Percentiles rank a stretch among this genome's conserved stretches.
phyloP scores from a whole-genome alignment of 352 stramenopile species.

The Halophytophthora polymorphica region DNA sequence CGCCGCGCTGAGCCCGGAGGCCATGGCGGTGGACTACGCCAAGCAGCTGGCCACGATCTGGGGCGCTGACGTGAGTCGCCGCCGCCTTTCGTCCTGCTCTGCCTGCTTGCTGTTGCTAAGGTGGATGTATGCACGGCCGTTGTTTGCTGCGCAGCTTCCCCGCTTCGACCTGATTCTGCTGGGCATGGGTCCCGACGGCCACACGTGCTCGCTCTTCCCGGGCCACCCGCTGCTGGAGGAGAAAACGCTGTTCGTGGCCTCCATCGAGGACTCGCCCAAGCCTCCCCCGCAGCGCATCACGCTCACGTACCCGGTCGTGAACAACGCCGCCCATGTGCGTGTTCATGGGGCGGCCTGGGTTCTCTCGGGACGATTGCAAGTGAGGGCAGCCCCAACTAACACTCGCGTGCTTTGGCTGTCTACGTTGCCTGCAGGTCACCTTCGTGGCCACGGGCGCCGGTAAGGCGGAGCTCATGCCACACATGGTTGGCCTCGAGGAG shows the following conservation, averaged over 20 bases:
- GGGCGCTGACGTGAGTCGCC: constrained; percentile 44
- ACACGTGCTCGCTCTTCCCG: constrained; percentile 98
- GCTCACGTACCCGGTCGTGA: constrained; percentile 95
- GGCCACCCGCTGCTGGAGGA: constrained; percentile 91
- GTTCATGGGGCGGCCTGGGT: no score
- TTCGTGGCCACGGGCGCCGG: constrained; percentile 88
- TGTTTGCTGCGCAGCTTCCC: constrained; percentile 47
- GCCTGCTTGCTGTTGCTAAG: background rate
- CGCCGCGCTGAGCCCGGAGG: constrained; percentile 56
- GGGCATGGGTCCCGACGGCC: constrained; percentile 97
- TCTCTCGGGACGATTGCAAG: no score
- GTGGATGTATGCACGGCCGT: constrained; percentile 4
- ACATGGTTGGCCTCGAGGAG: constrained; percentile 69
- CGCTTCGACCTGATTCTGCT: constrained; percentile 95
- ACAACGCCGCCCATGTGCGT: constrained; percentile 82
- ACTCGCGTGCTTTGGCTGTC: background rate
- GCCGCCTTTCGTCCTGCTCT: background rate
- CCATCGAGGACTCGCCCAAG: constrained; percentile 98
- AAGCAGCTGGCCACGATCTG: constrained; percentile 63
- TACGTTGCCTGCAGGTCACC: constrained; percentile 79
- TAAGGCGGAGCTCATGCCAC: constrained; percentile 87
- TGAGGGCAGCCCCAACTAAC: no score
- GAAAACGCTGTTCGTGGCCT: constrained; percentile 80
- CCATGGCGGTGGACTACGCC: constrained; percentile 70
- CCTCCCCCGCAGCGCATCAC: constrained; percentile 96